These are phyloP conservation scores for Taiozyma sp. DNA, from an alignment of 1,139 yeast species.

Conservation along the genomic window DNA sequence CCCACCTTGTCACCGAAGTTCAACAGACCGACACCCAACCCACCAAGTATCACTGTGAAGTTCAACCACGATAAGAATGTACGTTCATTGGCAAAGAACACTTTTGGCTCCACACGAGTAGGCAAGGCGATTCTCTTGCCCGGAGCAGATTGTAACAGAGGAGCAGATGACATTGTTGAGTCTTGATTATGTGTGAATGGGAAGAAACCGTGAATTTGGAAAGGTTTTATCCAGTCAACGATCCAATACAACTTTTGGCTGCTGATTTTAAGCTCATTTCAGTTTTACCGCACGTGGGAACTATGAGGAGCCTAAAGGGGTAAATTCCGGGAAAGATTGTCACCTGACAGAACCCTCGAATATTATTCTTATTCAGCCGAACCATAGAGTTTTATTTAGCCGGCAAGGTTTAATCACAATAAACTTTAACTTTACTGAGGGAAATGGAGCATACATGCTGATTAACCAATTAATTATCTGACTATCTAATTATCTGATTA, in stretches of 20 bases:
- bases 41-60: slow-evolving; percentile 95
- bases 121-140: slow-evolving; percentile 96
- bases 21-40: slow-evolving; percentile 90
- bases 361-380: background rate
- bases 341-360: background rate
- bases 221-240: background rate
- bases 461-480: too few relatives aligned
- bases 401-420: background rate
- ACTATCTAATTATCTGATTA: too few relatives aligned
- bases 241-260: background rate
- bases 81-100: slow-evolving; percentile 97
- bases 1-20: slow-evolving; percentile 96
- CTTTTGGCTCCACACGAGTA: slow-evolving; percentile 97
- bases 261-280: background rate
- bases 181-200: background rate
- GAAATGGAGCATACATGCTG: too few relatives aligned
- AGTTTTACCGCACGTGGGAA: background rate
- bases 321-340: background rate
- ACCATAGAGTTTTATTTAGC: background rate
- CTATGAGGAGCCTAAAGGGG: background rate
- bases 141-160: slow-evolving; percentile 56
- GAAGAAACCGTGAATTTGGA: background rate
- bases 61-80: slow-evolving; percentile 97
- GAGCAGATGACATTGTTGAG: slow-evolving; percentile 50
- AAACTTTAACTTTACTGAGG: too few relatives aligned